Base-by-base conservation (phyloP, 2,329 filamentous ascomycete species). In the Xylariales sp. region DNA sequence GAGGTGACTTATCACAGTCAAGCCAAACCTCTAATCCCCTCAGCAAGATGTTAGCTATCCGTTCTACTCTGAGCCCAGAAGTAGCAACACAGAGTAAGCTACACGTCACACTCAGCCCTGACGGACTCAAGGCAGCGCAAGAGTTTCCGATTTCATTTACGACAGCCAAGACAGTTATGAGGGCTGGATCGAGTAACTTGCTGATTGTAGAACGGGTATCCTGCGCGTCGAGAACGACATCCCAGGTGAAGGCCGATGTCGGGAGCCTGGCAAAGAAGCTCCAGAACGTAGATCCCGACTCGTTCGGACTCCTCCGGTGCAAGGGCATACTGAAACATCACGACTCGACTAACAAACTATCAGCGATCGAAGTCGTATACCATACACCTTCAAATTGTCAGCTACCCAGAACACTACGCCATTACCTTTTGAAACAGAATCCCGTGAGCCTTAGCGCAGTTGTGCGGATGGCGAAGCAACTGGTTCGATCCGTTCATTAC, bases 401-500 rank as follows among this genome's bases (percentile, higher is more conserved):
- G 28, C 6, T 5, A 16, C 64, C 64, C 30, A 4, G 46, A 45
- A 66, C 52, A 12, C 46, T 66, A 36, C 64, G 64, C 43, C 16
- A 62, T 34, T 52, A 62, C 48, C 52, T 66, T 14, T 45, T 62
- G 3, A 36, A 61, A 12, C 53, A 50, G 10, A 53, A 52, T 5
- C 56, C 65, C 30, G 49, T 60, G 16, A 59, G 48, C 23, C 54
- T 67, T 4, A 55, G 36, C 48, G 41, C 34, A 4, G 36, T 49
- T 23, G 43, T 64, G 14, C 60, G 28, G 8, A 61, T 68, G 12
- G 50, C 65, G n/a, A 68, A 64, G 45, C 55, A 64, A 32, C 41
- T 64, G 2, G 65, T 64, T 18, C 56, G 50, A 43, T 68, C 65
- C 3, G 65, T 68, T 9, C 50, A 60, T 39, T 68, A 68, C 43